Evolutionary conservation across 192 early-diverging fungal species (phyloP).

Genomic region (Gaertneriomyces sp.): DNA sequence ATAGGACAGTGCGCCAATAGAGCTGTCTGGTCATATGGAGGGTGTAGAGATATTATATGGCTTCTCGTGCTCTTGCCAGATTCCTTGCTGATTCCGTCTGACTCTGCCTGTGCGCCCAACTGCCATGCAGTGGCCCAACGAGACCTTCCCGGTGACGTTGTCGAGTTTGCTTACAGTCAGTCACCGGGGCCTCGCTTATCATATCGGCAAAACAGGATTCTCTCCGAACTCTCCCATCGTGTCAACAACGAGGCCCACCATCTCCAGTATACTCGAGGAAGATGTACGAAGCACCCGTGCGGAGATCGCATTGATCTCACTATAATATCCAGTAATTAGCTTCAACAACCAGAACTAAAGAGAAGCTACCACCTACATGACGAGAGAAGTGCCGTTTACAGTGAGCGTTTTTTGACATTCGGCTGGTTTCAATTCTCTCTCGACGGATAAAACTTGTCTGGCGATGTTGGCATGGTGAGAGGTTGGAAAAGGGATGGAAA

Average conservation of each 20-base stretch:
- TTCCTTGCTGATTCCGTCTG: no score
- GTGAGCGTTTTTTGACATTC: slow-evolving; percentile 8
- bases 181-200: no score
- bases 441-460: slow-evolving; percentile 12
- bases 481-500: slow-evolving; percentile 17
- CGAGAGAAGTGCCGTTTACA: slow-evolving; percentile 10
- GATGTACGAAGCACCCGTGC: slow-evolving; percentile 9
- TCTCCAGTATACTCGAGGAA: slow-evolving; percentile 9
- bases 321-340: not conserved
- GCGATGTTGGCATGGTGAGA: slow-evolving; percentile 4
- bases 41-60: no score
- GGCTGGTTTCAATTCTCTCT: slow-evolving; percentile 17
- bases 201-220: not conserved
- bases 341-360: not conserved
- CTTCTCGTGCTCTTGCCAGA: no score
- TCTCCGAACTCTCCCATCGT: slow-evolving; percentile 33
- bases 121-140: no score
- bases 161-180: no score
- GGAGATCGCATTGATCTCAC: slow-evolving; percentile 7
- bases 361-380: slow-evolving; percentile 11
- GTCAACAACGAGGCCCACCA: not conserved
- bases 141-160: no score
- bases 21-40: no score
- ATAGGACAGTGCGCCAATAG: no score
- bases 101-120: no score